Base-by-base conservation (phyloP, 352 stramenopile genomes). In the Phytophthora brassicae region DNA sequence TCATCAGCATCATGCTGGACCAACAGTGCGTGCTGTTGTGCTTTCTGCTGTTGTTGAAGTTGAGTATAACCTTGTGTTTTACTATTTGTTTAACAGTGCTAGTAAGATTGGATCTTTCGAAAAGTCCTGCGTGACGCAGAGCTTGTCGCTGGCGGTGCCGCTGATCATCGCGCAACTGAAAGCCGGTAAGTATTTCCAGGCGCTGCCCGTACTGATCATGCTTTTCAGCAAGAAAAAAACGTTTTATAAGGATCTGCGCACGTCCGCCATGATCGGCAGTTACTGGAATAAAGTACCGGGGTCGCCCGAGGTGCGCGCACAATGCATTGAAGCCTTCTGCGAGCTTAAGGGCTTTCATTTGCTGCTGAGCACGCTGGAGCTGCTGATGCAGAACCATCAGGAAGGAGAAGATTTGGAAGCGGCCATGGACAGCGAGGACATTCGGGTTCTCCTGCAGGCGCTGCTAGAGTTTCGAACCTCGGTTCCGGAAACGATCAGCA, bases 141-240 rank as follows among this genome's bases (percentile, higher is more conserved):
- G 78, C 17, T 63, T 96, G 20, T 70, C 82, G 8, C 68, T 91
- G 3, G 73, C 84, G 8, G 75, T 93, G 16, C 79, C 75, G 4
- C 23, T 96, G 16, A 79, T 92, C 56, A 60, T 94, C 19, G 72
- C 79, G 24, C 87, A 92, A 56, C 64, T 96, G 19, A 89, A 94
- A 57, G 68, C 58, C 14, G 82, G 84, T 29, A 85, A 85, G 41
- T 84, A 83, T 57, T 65, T 77, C 33, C 74, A 89, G 43, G 74
- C 74, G 17, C 63, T 96, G 13, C 78, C 84, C 0, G 72, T 93
- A 44, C 65, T 94, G 11, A 85, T 87, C 2, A 86, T 94, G 79
- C 65, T 96, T 0, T 88, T 96, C 41, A 94, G 90, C 76, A 96
- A 96, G 74, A 94, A 96, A 50, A 89, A 88, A 53, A 90, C 79